Evolutionary conservation across 345 rosid genomes (phyloP).

Genomic region (Aurinia saxatilis): DNA sequence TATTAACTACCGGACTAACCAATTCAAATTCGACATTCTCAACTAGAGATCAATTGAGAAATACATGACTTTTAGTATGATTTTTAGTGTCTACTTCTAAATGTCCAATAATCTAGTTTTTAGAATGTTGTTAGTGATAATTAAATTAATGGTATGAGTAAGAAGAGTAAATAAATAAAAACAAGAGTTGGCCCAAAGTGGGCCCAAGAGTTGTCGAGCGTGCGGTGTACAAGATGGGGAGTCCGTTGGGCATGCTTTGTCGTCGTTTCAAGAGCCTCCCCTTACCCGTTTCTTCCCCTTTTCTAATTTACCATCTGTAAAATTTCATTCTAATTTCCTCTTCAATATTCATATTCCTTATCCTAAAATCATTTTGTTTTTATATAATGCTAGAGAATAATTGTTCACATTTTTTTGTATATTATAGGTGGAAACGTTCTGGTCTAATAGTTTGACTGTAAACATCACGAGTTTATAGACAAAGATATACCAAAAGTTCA

Average conservation of each 20-base stretch:
- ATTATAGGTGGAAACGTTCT: background rate
- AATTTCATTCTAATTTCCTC: background rate
- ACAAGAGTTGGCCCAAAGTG: slow-evolving; percentile 28
- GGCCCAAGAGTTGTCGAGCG: slow-evolving; percentile 37
- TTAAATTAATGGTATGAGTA: background rate
- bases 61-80: no score
- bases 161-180: background rate
- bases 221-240: slow-evolving; percentile 33
- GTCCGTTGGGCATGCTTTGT: slow-evolving; percentile 40
- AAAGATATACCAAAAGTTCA: no score
- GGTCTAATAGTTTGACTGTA: background rate
- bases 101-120: no score
- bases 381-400: background rate
- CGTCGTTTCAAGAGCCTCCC: slow-evolving; percentile 25
- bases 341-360: background rate
- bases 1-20: no score
- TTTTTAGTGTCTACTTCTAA: no score
- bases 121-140: no score
- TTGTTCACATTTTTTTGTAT: background rate
- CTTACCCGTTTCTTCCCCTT: slow-evolving; percentile 15
- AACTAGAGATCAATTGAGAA: no score
- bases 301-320: background rate
- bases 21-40: no score
- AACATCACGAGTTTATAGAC: no score
- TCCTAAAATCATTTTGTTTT: slow-evolving; percentile 1